Conservation (phyloP, 2,329 filamentous ascomycete species). For the Thelonectria blattea region DNA sequence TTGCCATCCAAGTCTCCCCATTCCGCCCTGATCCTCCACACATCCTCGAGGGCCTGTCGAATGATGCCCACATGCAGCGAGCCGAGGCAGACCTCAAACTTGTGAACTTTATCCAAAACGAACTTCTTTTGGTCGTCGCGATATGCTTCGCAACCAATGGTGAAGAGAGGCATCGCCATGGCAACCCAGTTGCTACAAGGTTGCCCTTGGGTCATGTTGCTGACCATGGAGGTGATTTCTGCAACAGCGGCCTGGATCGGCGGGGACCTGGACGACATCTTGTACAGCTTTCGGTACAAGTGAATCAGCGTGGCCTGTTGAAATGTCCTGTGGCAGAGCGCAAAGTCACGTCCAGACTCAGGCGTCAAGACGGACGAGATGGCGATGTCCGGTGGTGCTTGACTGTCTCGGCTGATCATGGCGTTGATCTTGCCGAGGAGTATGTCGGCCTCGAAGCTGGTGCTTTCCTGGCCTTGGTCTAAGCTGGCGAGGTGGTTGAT, state of each 20-base stretch:
- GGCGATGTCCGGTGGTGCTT: constrained; percentile 23
- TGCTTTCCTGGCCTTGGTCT: background rate
- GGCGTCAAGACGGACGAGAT: constrained; percentile 32
- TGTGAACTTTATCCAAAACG: constrained; percentile 36
- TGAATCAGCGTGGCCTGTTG: constrained; percentile 39
- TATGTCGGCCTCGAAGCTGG: constrained; percentile 20
- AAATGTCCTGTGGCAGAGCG: constrained; percentile 35
- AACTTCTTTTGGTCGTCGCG: constrained; percentile 27
- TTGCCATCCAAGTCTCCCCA: constrained; percentile 26
- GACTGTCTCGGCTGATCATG: constrained; percentile 35
- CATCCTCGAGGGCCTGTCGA: constrained; percentile 34
- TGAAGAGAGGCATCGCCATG: constrained; percentile 41
- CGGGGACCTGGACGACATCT: constrained; percentile 24
- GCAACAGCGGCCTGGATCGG: constrained; percentile 29
- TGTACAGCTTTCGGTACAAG: constrained; percentile 34
- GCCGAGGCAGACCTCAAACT: constrained; percentile 34
- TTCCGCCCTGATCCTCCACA: constrained; percentile 35
- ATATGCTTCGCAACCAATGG: constrained; percentile 38
- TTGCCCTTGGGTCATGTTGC: constrained; percentile 38
- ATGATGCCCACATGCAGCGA: constrained; percentile 38
- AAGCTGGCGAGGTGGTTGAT: constrained; percentile 23
- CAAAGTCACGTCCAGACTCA: constrained; percentile 34
- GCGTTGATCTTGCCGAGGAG: constrained; percentile 32
- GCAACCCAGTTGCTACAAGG: constrained; percentile 42
- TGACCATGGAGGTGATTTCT: constrained; percentile 31